Percentiles rank a stretch among this genome's conserved stretches.
Conservation (phyloP, 352 stramenopile species). For the Phytophthora megakarya region DNA sequence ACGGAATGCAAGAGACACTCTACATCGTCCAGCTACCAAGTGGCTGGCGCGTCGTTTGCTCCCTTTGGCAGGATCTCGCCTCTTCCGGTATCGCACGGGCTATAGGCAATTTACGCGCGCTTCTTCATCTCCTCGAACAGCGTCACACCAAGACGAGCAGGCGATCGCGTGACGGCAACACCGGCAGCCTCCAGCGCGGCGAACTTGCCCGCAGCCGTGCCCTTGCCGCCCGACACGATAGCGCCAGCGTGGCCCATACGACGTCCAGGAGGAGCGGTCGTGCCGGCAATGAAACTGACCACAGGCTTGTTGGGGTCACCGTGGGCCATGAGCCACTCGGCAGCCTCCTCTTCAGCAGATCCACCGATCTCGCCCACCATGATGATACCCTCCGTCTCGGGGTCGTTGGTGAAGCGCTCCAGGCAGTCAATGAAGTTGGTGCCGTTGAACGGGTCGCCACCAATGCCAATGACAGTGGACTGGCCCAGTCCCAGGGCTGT, state of each 20-base stretch:
- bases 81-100: conserved; percentile 8
- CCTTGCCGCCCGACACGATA: conserved; percentile 99
- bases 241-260: conserved; percentile 99
- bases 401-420: conserved; percentile 99
- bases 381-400: conserved; percentile 99
- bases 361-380: conserved; percentile 99
- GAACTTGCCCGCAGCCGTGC: conserved; percentile 98
- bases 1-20: conserved; percentile 7
- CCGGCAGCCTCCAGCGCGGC: conserved; percentile 94
- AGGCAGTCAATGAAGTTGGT: conserved; percentile 99
- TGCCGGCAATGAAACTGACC: conserved; percentile 99
- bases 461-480: conserved; percentile 99
- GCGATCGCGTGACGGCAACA: conserved; percentile 96
- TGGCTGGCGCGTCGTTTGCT: conserved; percentile 22
- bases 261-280: conserved; percentile 97
- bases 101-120: conserved; percentile 42
- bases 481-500: conserved; percentile 96
- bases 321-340: conserved; percentile 97
- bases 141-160: conserved; percentile 95
- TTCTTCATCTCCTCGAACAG: conserved; percentile 97
- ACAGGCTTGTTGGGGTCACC: conserved; percentile 99
- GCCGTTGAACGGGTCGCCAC: conserved; percentile 99
- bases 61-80: conserved; percentile 9
- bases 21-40: conserved; percentile 38
- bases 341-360: conserved; percentile 97